Conservation (phyloP, 2,329 filamentous ascomycete genomes). For the Pseudocercospora fuligena region DNA sequence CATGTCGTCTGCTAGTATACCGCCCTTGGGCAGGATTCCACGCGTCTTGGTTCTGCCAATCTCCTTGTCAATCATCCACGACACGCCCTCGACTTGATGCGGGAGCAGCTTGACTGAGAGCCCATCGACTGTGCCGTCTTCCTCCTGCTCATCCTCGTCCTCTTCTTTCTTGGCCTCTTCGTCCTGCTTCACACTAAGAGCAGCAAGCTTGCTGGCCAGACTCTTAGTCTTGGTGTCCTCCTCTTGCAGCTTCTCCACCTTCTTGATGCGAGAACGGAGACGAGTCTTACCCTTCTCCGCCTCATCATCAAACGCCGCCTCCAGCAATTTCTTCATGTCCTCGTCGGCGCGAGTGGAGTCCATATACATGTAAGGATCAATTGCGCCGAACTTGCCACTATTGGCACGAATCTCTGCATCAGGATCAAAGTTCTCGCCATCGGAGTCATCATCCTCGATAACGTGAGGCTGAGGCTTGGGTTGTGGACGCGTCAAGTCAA, state of each 20-base stretch:
- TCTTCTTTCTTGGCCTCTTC: conserved; percentile 54
- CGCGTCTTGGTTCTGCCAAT: conserved; percentile 83
- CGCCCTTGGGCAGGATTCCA: conserved; percentile 79
- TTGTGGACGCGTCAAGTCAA: conserved; percentile 52
- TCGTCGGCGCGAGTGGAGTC: conserved; percentile 73
- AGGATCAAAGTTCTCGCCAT: conserved; percentile 53
- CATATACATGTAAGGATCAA: conserved; percentile 65
- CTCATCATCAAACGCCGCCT: conserved; percentile 78
- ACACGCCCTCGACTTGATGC: conserved; percentile 90
- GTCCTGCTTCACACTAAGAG: conserved; percentile 51
- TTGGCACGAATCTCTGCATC: conserved; percentile 53
- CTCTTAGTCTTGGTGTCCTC: conserved; percentile 44
- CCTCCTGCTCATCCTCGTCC: conserved; percentile 49
- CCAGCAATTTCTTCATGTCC: conserved; percentile 80
- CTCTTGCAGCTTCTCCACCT: conserved; percentile 38
- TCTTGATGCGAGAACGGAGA: conserved; percentile 52
- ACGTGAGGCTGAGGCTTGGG: conserved; percentile 11
- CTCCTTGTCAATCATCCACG: conserved; percentile 95
- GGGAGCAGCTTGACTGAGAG: conserved; percentile 86
- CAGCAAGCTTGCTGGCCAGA: conserved; percentile 51
- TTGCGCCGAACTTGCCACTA: conserved; percentile 56
- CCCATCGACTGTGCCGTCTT: conserved; percentile 73
- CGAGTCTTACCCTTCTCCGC: conserved; percentile 59
- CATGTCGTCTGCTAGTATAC: conserved; percentile 97
- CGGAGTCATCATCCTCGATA: conserved; percentile 37